Evolutionary conservation across 2,329 filamentous ascomycete genomes (phyloP).

Genomic region (Pyricularia sp.): DNA sequence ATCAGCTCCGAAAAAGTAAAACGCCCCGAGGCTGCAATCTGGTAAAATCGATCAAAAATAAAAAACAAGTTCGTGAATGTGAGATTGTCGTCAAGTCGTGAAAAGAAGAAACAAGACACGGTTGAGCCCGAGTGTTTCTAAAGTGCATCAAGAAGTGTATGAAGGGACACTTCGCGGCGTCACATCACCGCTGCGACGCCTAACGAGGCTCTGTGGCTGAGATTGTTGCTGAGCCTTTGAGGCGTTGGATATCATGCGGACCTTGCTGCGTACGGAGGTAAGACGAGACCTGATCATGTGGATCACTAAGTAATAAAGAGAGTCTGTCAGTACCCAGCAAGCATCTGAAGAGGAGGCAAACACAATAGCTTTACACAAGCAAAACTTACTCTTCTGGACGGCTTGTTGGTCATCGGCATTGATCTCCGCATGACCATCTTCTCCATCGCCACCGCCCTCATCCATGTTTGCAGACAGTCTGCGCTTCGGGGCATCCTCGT

Average conservation of each 20-base stretch:
- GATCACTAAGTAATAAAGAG: conserved; percentile 33
- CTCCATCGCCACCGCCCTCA: conserved; percentile 25
- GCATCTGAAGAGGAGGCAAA: neutral
- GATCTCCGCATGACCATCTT: conserved; percentile 31
- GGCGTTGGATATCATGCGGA: conserved; percentile 46
- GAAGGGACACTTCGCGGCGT: conserved; percentile 41
- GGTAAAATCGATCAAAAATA: neutral
- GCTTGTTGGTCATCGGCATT: conserved; percentile 61
- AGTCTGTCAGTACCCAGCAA: conserved; percentile 12
- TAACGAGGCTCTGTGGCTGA: conserved; percentile 25
- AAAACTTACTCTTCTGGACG: conserved; percentile 55
- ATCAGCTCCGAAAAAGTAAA: neutral
- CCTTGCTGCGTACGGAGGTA: conserved; percentile 43
- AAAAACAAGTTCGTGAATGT: neutral
- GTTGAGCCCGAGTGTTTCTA: neutral
- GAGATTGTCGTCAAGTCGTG: neutral
- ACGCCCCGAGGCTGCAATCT: neutral
- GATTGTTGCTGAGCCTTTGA: conserved; percentile 32
- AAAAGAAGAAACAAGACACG: neutral
- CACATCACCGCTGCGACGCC: conserved; percentile 41
- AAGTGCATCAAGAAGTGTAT: conserved; percentile 12
- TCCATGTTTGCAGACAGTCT: conserved; percentile 25
- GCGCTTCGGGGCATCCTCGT: conserved; percentile 42
- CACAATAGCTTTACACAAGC: conserved; percentile 4
- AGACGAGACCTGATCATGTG: conserved; percentile 48